A percentile compares a stretch with the other conserved stretches of the same genome.
Evolutionary conservation across 306 rosid genomes (phyloP).

Genomic region (Casuarina glauca): DNA sequence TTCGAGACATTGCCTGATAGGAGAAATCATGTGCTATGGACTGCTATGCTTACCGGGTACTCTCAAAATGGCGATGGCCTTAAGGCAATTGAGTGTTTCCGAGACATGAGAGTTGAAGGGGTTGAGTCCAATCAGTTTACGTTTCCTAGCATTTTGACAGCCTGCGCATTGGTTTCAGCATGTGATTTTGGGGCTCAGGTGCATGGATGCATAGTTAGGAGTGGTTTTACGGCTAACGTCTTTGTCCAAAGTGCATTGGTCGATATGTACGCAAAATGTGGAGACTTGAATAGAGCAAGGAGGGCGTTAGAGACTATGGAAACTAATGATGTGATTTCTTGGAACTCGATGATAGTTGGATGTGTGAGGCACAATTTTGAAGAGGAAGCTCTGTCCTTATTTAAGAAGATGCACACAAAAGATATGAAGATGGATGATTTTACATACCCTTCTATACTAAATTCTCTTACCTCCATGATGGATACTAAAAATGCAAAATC

Average conservation of each 20-base stretch:
- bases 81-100: conserved; percentile 66
- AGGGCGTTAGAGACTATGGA: conserved; percentile 59
- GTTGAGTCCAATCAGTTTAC: conserved; percentile 76
- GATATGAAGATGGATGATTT: conserved; percentile 70
- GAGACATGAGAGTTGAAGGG: conserved; percentile 50
- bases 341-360: conserved; percentile 92
- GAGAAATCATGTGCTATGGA: conserved; percentile 73
- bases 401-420: conserved; percentile 66
- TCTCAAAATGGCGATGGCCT: conserved; percentile 67
- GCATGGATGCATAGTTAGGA: conserved; percentile 60
- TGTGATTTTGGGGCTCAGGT: conserved; percentile 73
- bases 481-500: conserved; percentile 42
- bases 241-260: conserved; percentile 85
- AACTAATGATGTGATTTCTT: conserved; percentile 66
- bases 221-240: conserved; percentile 68
- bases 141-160: conserved; percentile 80
- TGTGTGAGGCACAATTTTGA: conserved; percentile 63
- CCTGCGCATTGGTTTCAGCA: conserved; percentile 57
- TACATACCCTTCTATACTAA: conserved; percentile 81
- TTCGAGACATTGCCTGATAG: conserved; percentile 46
- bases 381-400: conserved; percentile 63
- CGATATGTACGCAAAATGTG: conserved; percentile 85
- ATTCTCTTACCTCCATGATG: conserved; percentile 45
- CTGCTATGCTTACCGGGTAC: conserved; percentile 90
- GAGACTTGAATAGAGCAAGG: conserved; percentile 56